A percentile compares a stretch with the other conserved stretches of the same genome.
Conservation (phyloP, 2,329 filamentous ascomycete genomes). For the Calonectria montana region DNA sequence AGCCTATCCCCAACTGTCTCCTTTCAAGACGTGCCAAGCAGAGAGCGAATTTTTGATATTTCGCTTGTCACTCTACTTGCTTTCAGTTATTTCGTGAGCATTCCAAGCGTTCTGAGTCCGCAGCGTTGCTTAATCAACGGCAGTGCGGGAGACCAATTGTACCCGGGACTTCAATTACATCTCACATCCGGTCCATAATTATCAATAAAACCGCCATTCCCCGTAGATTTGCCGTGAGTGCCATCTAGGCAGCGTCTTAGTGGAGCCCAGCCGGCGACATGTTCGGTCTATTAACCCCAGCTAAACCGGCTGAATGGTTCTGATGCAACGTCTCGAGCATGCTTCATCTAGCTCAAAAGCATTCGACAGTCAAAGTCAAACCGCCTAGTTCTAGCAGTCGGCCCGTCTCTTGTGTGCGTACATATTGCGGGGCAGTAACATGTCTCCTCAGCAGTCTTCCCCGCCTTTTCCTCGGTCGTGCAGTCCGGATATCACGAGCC, state of each 20-base stretch:
- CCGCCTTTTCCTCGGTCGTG: constrained; percentile 1
- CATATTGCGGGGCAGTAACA: not conserved
- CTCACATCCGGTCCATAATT: too few relatives aligned
- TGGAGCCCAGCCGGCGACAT: not conserved
- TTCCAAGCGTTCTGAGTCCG: too few relatives aligned
- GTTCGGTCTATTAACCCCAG: not conserved
- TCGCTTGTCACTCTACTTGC: too few relatives aligned
- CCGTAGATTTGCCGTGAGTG: not conserved
- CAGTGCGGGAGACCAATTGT: too few relatives aligned
- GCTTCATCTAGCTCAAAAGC: not conserved
- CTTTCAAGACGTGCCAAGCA: too few relatives aligned
- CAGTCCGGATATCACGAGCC: not conserved
- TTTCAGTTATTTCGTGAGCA: too few relatives aligned
- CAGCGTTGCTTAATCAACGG: too few relatives aligned
- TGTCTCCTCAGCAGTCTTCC: not conserved
- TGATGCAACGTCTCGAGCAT: not conserved
- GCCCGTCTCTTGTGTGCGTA: not conserved
- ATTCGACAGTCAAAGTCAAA: not conserved
- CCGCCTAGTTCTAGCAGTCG: not conserved
- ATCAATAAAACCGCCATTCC: too few relatives aligned
- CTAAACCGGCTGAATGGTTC: not conserved
- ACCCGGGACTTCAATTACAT: too few relatives aligned
- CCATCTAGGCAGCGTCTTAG: not conserved
- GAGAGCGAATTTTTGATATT: too few relatives aligned
- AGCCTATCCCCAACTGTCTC: too few relatives aligned